Conservation (phyloP, 2,329 filamentous ascomycete genomes). For the Fusarium armeniacum region DNA sequence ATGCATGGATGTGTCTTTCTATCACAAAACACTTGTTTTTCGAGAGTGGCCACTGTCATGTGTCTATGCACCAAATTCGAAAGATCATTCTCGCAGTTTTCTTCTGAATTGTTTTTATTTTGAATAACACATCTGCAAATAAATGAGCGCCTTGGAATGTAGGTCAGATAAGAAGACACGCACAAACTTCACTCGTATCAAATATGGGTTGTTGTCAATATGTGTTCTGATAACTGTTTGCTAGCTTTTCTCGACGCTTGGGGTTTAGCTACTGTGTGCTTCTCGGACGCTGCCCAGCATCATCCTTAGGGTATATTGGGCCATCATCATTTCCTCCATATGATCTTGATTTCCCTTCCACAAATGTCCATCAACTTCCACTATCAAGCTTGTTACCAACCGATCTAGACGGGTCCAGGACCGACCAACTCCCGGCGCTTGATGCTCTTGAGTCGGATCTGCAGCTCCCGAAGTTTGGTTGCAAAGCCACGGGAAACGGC, state of each 20-base stretch:
- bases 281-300: background rate
- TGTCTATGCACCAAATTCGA: background rate
- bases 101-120: background rate
- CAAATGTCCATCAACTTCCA: background rate
- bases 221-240: constrained; percentile 3
- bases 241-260: background rate
- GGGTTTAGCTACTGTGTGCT: background rate
- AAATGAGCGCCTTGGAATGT: background rate
- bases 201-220: background rate
- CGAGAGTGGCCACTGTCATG: background rate
- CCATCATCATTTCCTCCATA: background rate
- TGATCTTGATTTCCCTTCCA: background rate
- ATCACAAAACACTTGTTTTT: background rate
- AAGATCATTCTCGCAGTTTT: background rate
- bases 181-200: background rate
- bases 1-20: background rate
- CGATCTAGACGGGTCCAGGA: constrained; percentile 27
- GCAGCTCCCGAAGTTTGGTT: constrained; percentile 47
- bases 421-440: constrained; percentile 51
- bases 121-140: background rate
- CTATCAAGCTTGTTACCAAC: background rate
- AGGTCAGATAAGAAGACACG: background rate
- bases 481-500: constrained; percentile 53
- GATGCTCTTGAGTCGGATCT: constrained; percentile 45
- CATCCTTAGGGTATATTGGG: constrained; percentile 5